These are phyloP conservation scores for Allomyces arbusculus DNA, from an alignment of 192 early-diverging fungal genomes.

Conservation along the genomic window DNA sequence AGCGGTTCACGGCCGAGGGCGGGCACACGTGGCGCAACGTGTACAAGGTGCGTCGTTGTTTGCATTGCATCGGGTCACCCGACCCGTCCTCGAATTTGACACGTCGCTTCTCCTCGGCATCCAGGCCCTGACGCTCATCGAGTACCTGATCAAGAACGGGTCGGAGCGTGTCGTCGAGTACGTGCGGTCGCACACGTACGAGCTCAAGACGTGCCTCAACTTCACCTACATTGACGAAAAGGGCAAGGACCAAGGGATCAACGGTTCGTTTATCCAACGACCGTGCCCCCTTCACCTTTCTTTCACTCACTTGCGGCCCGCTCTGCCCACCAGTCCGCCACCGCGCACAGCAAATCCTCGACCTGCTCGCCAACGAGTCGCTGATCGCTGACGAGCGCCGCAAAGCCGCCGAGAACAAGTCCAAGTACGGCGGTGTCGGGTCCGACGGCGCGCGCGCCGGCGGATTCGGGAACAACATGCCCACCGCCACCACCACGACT, in stretches of 20 bases:
- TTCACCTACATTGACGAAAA: constrained; percentile 82
- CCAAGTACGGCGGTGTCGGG: constrained; percentile 67
- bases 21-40: constrained; percentile 67
- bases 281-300: not conserved
- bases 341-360: constrained; percentile 74
- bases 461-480: constrained; percentile 2
- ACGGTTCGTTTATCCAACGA: constrained; percentile 9
- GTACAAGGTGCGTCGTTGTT: constrained; percentile 42
- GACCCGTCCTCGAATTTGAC: no score
- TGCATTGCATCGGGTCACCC: no score
- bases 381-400: constrained; percentile 64
- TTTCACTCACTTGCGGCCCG: no score
- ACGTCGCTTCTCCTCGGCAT: no score
- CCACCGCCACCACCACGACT: no score
- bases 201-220: constrained; percentile 67
- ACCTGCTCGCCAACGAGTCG: constrained; percentile 55
- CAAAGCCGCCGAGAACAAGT: constrained; percentile 70
- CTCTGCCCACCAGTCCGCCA: constrained; percentile 36
- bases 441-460: constrained; percentile 19
- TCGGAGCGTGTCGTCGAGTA: constrained; percentile 84
- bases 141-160: constrained; percentile 89
- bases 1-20: constrained; percentile 62
- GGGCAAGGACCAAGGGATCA: constrained; percentile 92
- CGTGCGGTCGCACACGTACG: constrained; percentile 63
- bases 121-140: constrained; percentile 60